These are phyloP conservation scores for Acanthamoeba culbertsoni DNA, from an alignment of 208 protist genomes.

Conservation along the genomic window DNA sequence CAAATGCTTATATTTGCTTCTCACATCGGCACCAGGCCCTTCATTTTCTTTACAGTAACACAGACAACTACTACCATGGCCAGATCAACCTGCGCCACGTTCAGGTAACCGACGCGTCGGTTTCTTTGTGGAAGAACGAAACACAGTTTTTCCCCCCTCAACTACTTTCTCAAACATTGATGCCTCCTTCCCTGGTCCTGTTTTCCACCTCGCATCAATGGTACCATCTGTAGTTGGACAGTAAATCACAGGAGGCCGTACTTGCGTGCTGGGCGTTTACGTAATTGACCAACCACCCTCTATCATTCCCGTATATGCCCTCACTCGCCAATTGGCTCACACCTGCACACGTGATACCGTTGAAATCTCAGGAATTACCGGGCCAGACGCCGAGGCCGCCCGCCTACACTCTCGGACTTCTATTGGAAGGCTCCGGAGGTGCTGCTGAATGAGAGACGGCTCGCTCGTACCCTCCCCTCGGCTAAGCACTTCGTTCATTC, in stretches of 20 bases:
- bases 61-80: neutral
- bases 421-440: conserved; percentile 5
- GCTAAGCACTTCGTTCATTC: neutral
- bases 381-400: neutral
- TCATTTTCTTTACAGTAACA: neutral
- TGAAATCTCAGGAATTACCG: neutral
- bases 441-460: neutral
- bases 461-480: neutral
- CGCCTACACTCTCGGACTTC: neutral
- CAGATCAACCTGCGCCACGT: neutral
- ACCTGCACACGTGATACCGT: neutral
- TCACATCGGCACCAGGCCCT: neutral
- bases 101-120: too few species aligned
- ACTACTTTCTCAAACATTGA: neutral
- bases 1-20: neutral
- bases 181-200: neutral
- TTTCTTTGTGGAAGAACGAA: too few species aligned
- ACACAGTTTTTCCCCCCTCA: too few species aligned
- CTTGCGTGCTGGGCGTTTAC: neutral
- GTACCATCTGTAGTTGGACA: neutral
- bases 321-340: neutral
- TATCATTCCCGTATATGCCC: neutral
- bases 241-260: neutral
- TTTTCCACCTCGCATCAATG: neutral
- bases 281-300: neutral